Evolutionary conservation across 1,284 basidiomycete genomes (phyloP).

Genomic region (Earliella scabrosa): DNA sequence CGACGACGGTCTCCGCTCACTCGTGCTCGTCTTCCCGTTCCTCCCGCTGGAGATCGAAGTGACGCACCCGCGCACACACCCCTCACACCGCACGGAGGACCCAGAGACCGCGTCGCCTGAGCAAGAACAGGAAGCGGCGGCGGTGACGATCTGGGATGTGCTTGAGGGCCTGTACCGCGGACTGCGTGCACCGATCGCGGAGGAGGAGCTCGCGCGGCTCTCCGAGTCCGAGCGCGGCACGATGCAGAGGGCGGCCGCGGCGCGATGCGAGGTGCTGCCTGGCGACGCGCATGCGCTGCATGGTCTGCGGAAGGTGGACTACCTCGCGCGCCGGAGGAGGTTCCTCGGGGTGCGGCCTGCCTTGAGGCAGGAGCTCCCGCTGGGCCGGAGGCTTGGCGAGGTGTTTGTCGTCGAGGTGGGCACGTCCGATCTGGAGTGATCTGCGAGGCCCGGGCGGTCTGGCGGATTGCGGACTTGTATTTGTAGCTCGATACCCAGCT

Average conservation of each 20-base stretch:
- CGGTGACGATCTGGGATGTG: conserved; percentile 19
- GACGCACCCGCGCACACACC: not conserved
- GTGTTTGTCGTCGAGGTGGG: conserved; percentile 12
- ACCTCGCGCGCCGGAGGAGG: conserved; percentile 8
- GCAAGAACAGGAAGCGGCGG: not conserved
- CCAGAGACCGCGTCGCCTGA: not conserved
- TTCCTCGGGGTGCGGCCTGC: conserved; percentile 20
- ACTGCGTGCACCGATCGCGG: conserved; percentile 7
- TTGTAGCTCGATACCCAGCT: too few relatives aligned
- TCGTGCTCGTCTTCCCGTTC: conserved; percentile 9
- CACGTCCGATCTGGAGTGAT: not conserved
- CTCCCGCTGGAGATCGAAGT: conserved; percentile 5
- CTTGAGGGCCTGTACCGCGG: conserved; percentile 9
- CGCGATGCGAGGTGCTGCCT: not conserved
- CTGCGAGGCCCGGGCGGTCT: too few relatives aligned
- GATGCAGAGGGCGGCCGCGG: not conserved
- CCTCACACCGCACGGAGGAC: not conserved
- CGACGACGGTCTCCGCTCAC: conserved; percentile 1
- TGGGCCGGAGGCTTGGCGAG: conserved; percentile 11
- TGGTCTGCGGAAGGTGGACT: conserved; percentile 21
- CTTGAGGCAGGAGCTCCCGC: conserved; percentile 3
- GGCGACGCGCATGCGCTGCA: not conserved
- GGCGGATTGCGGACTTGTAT: too few relatives aligned
- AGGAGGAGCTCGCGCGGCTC: not conserved
- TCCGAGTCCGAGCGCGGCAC: not conserved